Percentiles rank a stretch among this genome's conserved stretches.
Evolutionary conservation across 1,284 basidiomycete genomes (phyloP).

Genomic region (Phenoliferia sp.): DNA sequence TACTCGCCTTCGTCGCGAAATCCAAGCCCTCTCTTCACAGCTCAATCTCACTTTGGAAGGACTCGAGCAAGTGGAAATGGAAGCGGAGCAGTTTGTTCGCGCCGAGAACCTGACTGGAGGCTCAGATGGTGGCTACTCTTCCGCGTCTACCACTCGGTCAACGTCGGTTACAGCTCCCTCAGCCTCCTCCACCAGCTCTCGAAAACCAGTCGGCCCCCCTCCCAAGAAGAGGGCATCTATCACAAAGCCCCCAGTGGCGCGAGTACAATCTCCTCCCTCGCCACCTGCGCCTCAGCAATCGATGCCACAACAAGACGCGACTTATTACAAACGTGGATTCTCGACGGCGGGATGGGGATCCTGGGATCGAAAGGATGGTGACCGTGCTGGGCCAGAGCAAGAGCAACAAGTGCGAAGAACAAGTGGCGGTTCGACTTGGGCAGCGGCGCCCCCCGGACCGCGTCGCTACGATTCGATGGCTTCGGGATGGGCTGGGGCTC

Average conservation of each 20-base stretch:
- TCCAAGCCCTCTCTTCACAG: neutral
- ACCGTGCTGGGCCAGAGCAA: neutral
- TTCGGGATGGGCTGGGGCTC: neutral
- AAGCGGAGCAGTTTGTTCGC: neutral
- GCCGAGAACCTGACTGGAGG: too few species aligned
- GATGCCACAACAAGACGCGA: neutral
- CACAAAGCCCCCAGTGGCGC: too few species aligned
- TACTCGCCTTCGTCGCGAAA: constrained; percentile 2
- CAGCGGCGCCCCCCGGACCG: neutral
- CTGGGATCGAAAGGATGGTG: neutral
- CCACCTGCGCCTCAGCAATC: neutral
- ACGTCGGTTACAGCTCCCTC: too few species aligned
- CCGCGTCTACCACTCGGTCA: neutral
- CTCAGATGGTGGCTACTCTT: neutral
- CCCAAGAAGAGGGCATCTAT: too few species aligned
- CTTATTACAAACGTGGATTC: neutral
- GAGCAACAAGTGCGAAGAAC: neutral
- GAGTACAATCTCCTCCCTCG: too few species aligned
- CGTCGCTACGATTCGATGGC: neutral
- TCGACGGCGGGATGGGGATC: neutral
- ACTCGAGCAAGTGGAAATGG: neutral
- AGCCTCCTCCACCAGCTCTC: too few species aligned
- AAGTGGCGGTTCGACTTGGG: neutral
- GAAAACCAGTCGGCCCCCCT: too few species aligned
- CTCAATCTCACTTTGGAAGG: constrained; percentile 5